phyloP scores from a whole-genome alignment of 768 basidiomycete species.

The Podaxis pistillaris region DNA sequence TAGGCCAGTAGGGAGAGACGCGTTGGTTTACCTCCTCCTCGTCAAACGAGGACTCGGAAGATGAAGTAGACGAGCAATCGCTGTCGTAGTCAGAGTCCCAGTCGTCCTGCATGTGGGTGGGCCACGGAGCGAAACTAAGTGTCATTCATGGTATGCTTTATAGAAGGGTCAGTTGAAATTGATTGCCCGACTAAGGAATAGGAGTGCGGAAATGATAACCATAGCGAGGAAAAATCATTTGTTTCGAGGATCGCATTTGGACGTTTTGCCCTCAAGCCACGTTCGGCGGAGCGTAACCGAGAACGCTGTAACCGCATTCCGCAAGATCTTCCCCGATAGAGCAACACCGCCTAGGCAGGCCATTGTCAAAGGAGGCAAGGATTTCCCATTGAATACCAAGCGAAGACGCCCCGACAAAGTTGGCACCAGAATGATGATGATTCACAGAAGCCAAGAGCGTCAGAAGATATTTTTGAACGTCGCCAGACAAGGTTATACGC shows the following conservation, averaged over 20 bases:
- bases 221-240: conserved; percentile 27
- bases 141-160: conserved; percentile 18
- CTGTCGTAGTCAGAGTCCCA: conserved; percentile 26
- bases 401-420: conserved; percentile 7
- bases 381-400: conserved; percentile 30
- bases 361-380: conserved; percentile 23
- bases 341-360: conserved; percentile 24
- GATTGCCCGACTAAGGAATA: conserved; percentile 20
- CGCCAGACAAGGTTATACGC: conserved; percentile 4
- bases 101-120: conserved; percentile 18
- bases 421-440: conserved; percentile 9
- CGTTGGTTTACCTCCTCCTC: conserved; percentile 63
- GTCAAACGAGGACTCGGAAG: conserved; percentile 51
- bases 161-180: conserved; percentile 6
- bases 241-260: conserved; percentile 29
- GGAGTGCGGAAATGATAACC: conserved; percentile 27
- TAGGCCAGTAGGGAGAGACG: conserved; percentile 59
- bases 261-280: conserved; percentile 29
- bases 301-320: conserved; percentile 21
- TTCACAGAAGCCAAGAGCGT: conserved; percentile 7
- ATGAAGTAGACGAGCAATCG: conserved; percentile 39
- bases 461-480: neutral
- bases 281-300: conserved; percentile 31
- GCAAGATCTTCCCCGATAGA: conserved; percentile 37
- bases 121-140: conserved; percentile 13